Percentiles rank a stretch among this genome's conserved stretches.
phyloP scores from a whole-genome alignment of 805 yeast species.

The Teunomyces gatunensis region DNA sequence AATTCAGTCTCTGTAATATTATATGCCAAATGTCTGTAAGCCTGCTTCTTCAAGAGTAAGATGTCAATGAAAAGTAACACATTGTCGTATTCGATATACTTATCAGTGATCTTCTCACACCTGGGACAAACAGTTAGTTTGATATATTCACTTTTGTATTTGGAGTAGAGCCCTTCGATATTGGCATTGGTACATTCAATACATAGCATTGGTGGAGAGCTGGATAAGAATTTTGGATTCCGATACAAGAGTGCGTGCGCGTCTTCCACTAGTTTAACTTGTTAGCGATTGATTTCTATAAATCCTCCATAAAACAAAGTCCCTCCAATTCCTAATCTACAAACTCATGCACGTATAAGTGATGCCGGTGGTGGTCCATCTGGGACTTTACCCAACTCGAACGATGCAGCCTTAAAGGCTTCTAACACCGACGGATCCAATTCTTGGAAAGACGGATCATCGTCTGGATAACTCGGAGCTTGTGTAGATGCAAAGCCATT shows the following conservation, averaged over 20 bases:
- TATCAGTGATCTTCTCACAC: constrained; percentile 79
- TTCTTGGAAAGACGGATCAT: constrained; percentile 23
- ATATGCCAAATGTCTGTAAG: constrained; percentile 81
- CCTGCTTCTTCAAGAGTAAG: constrained; percentile 80
- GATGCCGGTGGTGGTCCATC: constrained; percentile 68
- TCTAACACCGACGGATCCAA: constrained; percentile 42
- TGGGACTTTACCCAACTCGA: constrained; percentile 64
- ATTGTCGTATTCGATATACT: constrained; percentile 86
- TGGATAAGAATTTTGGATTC: background rate
- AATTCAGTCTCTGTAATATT: constrained; percentile 49
- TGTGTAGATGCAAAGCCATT: constrained; percentile 10
- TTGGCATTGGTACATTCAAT: constrained; percentile 73
- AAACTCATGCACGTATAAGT: constrained; percentile 14
- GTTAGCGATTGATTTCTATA: background rate
- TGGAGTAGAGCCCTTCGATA: constrained; percentile 62
- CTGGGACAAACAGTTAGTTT: constrained; percentile 70
- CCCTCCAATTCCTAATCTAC: background rate
- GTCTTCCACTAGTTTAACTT: too few relatives aligned
- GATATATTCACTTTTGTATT: constrained; percentile 75
- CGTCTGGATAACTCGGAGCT: background rate
- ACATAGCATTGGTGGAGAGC: constrained; percentile 63
- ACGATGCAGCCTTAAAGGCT: constrained; percentile 47
- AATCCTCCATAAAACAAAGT: background rate
- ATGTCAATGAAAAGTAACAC: constrained; percentile 83
- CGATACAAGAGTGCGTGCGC: background rate